Evolutionary conservation across 2,329 filamentous ascomycete genomes (phyloP).

Genomic region (Aureobasidium leucospermi): DNA sequence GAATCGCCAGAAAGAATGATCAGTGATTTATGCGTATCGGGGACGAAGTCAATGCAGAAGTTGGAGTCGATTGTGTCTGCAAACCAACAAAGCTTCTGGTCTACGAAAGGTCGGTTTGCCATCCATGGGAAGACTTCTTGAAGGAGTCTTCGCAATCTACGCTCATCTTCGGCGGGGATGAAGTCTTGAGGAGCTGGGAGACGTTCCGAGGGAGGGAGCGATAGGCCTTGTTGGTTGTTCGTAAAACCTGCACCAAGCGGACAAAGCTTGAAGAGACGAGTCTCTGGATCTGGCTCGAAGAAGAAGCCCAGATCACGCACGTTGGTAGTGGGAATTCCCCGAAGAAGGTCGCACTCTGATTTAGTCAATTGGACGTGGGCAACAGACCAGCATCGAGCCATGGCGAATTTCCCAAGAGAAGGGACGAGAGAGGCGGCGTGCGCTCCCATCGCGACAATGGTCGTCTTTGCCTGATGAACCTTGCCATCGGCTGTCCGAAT

Average conservation of each 20-base stretch:
- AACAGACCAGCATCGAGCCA: constrained; percentile 52
- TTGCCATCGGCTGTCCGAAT: not conserved
- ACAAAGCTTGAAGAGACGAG: constrained; percentile 53
- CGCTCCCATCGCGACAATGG: constrained; percentile 49
- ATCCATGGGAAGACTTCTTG: constrained; percentile 46
- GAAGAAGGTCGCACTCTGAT: constrained; percentile 46
- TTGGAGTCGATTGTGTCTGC: constrained; percentile 55
- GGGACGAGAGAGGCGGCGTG: constrained; percentile 43
- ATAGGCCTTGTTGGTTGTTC: constrained; percentile 43
- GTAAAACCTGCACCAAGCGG: constrained; percentile 51
- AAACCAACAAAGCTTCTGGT: constrained; percentile 54
- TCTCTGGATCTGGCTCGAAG: constrained; percentile 56
- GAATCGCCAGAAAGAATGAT: constrained; percentile 52
- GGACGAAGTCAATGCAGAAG: constrained; percentile 54
- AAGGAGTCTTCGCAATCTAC: constrained; percentile 44
- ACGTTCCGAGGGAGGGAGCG: constrained; percentile 35
- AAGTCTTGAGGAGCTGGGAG: constrained; percentile 39
- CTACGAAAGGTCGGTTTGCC: constrained; percentile 48
- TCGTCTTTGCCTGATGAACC: constrained; percentile 20
- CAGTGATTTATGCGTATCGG: constrained; percentile 39
- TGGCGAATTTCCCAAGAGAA: constrained; percentile 42
- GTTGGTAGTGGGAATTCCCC: constrained; percentile 54
- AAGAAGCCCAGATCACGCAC: constrained; percentile 45
- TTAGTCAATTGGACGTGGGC: constrained; percentile 52
- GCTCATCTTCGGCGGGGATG: constrained; percentile 48